Conservation (phyloP, 2,329 filamentous ascomycete species). For the Trichoderma brevicompactum region DNA sequence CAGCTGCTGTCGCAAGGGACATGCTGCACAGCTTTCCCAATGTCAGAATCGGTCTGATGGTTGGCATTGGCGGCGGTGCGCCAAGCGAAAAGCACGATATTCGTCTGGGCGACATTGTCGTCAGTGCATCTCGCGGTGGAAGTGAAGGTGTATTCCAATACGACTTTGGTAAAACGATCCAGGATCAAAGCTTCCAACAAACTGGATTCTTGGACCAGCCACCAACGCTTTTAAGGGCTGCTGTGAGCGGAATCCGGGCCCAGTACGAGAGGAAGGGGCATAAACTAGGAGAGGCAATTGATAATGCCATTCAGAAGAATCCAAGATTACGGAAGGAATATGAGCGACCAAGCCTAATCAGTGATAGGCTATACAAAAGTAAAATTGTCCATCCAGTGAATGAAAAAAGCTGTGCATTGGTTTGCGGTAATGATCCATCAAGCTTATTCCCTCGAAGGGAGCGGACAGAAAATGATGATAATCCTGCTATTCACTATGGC, state of each 20-base stretch:
- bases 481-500: background rate
- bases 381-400: background rate
- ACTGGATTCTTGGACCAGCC: background rate
- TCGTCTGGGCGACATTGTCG: background rate
- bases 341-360: background rate
- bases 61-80: background rate
- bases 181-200: background rate
- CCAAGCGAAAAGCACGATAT: background rate
- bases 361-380: background rate
- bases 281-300: background rate
- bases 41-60: background rate
- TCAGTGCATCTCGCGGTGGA: background rate
- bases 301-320: background rate
- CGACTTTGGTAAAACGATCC: background rate
- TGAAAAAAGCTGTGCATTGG: fast-evolving
- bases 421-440: background rate
- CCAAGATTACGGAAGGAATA: background rate
- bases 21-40: background rate
- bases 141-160: background rate
- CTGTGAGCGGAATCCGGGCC: fast-evolving
- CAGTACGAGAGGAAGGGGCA: background rate
- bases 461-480: background rate
- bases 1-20: background rate
- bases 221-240: background rate
- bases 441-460: background rate